Evolutionary conservation across 768 basidiomycete species (phyloP), one percentile per base, ranked within the genome.

Genomic region (Phlebiopsis flavidoalba): DNA sequence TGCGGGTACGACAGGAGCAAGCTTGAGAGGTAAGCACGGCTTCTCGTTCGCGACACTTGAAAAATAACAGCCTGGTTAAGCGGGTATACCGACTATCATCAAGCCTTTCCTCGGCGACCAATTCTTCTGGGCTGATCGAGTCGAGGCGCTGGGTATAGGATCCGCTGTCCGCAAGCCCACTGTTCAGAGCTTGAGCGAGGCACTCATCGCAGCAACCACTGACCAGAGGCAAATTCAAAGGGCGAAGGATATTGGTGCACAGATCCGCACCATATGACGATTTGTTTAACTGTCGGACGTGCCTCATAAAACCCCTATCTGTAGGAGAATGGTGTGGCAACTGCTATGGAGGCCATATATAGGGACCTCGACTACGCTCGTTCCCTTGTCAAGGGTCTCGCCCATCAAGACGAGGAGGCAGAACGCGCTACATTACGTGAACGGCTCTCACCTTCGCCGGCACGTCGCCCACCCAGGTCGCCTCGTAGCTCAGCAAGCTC

Each of bases 31-130:
- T 94, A 62, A 57, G n/a, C 40, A 36, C 17, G 24, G n/a, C n/a
- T n/a, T 14, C 14, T 12, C 26, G 21, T 31, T 2, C 6, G 36
- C 3, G 52, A 17, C 4, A 3, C 10, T n/a, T 2, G 14, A 5
- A 35, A 15, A 6, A 5, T 31, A 11, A 35, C 17, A 12, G 35
- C 19, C 15, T 15, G 21, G n/a, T n/a, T n/a, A 19, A 91, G 93
- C 93, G 61, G 94, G 93, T 8, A 90, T 94, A 56, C 96, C 97
- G 0, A 98, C 95, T 1, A 90, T 99, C 67, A 93, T 98, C 71
- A 88, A 87, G n/a, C 96, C 97, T 0, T 99, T 98, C 82, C 98
- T 98, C 67, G 97, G 97, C 2, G 95, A 98, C 72, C 95, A 98
- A 68, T 93, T 89, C n/a, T 96, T 98, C 76, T 98, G 94, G 94